Conservation (phyloP, 441 rosid species). For the Jatropha multifida region DNA sequence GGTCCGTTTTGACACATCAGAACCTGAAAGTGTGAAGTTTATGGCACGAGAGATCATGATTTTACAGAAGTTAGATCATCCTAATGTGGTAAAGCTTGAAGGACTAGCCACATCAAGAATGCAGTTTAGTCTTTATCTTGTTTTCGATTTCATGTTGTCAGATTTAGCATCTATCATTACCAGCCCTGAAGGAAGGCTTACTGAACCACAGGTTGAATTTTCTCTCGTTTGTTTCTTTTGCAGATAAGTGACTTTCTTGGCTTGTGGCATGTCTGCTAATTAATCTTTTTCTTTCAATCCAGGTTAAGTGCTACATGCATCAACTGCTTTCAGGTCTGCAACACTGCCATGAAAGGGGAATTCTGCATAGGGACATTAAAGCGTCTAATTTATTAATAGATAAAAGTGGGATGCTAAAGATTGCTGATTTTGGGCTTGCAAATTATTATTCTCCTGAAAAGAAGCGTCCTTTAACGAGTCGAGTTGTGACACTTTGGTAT, state of each 20-base stretch:
- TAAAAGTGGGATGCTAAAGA: slow-evolving; percentile 46
- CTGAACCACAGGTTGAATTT: slow-evolving; percentile 23
- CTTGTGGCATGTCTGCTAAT: slow-evolving; percentile 14
- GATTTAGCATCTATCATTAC: slow-evolving; percentile 49
- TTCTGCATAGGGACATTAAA: slow-evolving; percentile 56
- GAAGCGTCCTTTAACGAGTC: slow-evolving; percentile 66
- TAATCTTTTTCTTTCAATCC: slow-evolving; percentile 25
- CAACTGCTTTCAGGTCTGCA: slow-evolving; percentile 59
- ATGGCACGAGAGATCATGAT: slow-evolving; percentile 79
- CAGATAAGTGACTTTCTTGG: not conserved
- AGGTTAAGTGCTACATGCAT: slow-evolving; percentile 59
- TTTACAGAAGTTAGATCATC: slow-evolving; percentile 75
- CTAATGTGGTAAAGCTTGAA: slow-evolving; percentile 70
- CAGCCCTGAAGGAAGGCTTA: slow-evolving; percentile 41
- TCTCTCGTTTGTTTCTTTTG: not conserved
- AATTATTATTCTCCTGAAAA: slow-evolving; percentile 37
- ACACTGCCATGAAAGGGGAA: slow-evolving; percentile 56
- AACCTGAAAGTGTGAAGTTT: slow-evolving; percentile 69
- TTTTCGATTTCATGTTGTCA: slow-evolving; percentile 74
- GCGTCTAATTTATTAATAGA: slow-evolving; percentile 57
- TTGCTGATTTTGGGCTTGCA: slow-evolving; percentile 63
- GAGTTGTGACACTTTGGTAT: slow-evolving; percentile 86
- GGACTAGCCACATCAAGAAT: slow-evolving; percentile 65
- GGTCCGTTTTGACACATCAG: slow-evolving; percentile 59
- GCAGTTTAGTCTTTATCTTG: slow-evolving; percentile 67